Percentiles rank a stretch among this genome's conserved stretches.
Conservation (phyloP, 2,329 filamentous ascomycete genomes). For the Zalaria sp. region DNA sequence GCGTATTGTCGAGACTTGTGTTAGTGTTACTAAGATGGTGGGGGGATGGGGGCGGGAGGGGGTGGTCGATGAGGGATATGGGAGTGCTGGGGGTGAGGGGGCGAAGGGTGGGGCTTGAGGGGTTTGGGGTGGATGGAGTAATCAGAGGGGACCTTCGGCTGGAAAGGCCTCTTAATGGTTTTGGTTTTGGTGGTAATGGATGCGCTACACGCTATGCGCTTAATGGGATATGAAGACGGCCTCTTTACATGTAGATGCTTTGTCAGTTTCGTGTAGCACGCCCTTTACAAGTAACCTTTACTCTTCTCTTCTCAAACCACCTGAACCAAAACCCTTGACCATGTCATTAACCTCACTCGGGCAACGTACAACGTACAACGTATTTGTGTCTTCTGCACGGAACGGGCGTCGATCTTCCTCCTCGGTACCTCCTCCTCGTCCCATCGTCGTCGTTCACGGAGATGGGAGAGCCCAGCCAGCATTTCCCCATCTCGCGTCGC, state of each 20-base stretch:
- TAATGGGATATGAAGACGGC: neutral
- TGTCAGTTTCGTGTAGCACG: neutral
- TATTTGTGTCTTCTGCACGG: no score
- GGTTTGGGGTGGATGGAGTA: neutral
- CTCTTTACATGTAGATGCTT: neutral
- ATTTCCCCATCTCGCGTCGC: no score
- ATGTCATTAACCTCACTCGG: neutral
- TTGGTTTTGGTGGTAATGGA: neutral
- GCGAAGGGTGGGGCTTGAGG: constrained; percentile 1
- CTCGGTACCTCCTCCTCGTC: no score
- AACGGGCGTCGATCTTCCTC: no score
- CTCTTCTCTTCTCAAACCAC: neutral
- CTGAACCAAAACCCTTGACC: neutral
- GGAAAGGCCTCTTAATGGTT: neutral
- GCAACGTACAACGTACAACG: no score
- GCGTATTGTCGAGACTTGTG: constrained; percentile 25
- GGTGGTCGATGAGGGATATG: constrained; percentile 18
- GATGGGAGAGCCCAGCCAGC: no score
- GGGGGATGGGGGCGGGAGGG: constrained; percentile 20
- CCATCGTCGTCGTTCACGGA: no score
- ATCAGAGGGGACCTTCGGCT: neutral
- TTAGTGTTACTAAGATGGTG: constrained; percentile 28
- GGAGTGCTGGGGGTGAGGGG: constrained; percentile 11
- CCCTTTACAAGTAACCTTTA: neutral
- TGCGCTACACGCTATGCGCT: neutral